Conservation (phyloP, 257 asterid genomes). For the Cruciata laevipes region DNA sequence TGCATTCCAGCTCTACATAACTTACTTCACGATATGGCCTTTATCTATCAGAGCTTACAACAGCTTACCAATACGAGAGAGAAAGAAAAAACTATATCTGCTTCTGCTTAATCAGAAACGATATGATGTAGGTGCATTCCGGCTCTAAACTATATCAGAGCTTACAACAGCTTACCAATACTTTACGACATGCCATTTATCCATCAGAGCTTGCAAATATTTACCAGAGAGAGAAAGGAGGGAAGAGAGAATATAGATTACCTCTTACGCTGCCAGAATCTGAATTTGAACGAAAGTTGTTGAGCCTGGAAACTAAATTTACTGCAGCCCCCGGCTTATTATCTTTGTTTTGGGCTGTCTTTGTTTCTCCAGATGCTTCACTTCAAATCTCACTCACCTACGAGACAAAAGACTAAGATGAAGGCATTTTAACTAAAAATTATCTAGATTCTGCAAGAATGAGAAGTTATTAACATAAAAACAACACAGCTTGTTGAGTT, state of each 20-base stretch:
- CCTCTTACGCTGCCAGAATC: slow-evolving; percentile 76
- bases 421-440: not conserved
- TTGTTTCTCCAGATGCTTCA: slow-evolving; percentile 45
- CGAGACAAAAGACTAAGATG: slow-evolving; percentile 1
- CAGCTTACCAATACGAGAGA: not conserved
- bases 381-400: slow-evolving; percentile 74
- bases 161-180: too few species aligned
- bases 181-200: not conserved
- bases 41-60: not conserved
- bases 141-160: too few species aligned
- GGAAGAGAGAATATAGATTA: slow-evolving; percentile 9
- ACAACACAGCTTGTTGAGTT: not conserved
- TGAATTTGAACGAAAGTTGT: slow-evolving; percentile 62
- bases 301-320: slow-evolving; percentile 71
- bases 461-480: not conserved
- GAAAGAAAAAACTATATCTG: not conserved
- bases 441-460: not conserved
- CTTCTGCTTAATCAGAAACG: not conserved
- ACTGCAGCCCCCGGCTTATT: slow-evolving; percentile 70
- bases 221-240: not conserved
- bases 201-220: not conserved
- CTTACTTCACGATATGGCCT: not conserved
- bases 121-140: not conserved
- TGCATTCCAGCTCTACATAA: not conserved
- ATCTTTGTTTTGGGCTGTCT: slow-evolving; percentile 49